Percentiles rank a stretch among this genome's conserved stretches.
Evolutionary conservation across 1,139 yeast species (phyloP).

Genomic region (Geotrichum bryndzae): DNA sequence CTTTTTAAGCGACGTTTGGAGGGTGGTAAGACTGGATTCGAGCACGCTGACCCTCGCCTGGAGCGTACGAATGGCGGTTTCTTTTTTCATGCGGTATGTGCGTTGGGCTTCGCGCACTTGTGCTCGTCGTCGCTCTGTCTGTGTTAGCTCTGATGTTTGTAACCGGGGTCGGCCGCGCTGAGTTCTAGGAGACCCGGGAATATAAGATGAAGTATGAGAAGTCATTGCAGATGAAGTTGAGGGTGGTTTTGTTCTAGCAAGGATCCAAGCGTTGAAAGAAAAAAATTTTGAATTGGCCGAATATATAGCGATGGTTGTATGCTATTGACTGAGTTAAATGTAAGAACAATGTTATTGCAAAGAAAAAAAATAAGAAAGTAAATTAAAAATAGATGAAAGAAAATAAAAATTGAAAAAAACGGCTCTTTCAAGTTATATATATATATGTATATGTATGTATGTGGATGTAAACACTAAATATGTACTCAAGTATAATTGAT

Average conservation of each 20-base stretch:
- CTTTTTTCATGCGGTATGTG: constrained; percentile 12
- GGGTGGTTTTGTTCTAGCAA: no score
- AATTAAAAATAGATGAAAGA: background rate
- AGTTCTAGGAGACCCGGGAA: background rate
- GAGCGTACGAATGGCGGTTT: constrained; percentile 8
- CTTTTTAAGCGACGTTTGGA: background rate
- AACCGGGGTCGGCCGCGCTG: constrained; percentile 1
- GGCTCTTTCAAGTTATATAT: background rate
- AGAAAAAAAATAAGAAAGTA: background rate
- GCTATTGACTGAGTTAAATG: background rate
- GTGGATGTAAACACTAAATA: background rate
- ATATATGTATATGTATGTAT: background rate
- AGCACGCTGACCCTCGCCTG: constrained; percentile 7
- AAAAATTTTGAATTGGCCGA: background rate
- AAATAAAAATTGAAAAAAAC: background rate
- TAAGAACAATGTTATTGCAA: background rate
- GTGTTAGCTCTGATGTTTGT: background rate
- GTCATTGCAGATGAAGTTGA: background rate
- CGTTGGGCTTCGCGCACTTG: constrained; percentile 16
- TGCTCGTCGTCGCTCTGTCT: constrained; percentile 12
- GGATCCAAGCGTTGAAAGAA: background rate
- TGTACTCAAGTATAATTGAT: background rate
- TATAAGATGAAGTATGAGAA: background rate
- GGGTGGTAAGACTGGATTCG: background rate
- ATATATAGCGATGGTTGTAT: background rate